Conservation (phyloP, 148 eudicot species). For the Diospyros lotus region DNA sequence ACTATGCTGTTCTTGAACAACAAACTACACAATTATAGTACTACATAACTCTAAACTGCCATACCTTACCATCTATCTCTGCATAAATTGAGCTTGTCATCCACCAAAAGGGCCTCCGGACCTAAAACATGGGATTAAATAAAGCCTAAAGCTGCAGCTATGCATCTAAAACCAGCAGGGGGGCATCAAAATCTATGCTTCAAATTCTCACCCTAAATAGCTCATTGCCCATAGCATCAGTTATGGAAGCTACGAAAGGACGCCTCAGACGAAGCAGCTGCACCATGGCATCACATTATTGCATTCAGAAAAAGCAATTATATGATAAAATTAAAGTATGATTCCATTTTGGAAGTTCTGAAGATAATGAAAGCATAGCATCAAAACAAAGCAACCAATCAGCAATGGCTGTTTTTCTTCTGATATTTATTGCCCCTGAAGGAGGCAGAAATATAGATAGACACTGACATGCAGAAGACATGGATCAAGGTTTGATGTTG, state of each 20-base stretch:
- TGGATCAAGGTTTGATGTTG: background rate
- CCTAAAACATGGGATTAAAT: conserved; percentile 39
- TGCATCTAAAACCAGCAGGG: background rate
- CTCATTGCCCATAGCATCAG: conserved; percentile 80
- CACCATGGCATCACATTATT: conserved; percentile 23
- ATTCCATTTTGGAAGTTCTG: background rate
- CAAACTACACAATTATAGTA: background rate
- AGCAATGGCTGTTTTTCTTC: background rate
- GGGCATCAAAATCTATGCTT: conserved; percentile 8
- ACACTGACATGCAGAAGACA: background rate
- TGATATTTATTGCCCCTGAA: background rate
- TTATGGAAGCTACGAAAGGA: conserved; percentile 79
- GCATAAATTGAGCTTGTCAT: conserved; percentile 91
- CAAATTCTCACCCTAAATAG: conserved; percentile 60
- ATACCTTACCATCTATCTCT: conserved; percentile 94
- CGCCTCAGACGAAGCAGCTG: conserved; percentile 91
- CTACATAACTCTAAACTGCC: conserved; percentile 12
- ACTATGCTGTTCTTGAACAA: background rate
- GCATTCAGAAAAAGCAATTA: conserved; percentile 8
- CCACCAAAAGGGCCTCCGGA: conserved; percentile 99
- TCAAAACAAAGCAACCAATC: conserved; percentile 7
- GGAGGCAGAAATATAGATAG: background rate
- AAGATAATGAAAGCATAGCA: background rate
- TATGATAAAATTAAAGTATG: background rate
- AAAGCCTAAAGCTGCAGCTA: conserved; percentile 20